These are phyloP conservation scores for Kurtzmaniella natalensis DNA, from an alignment of 1,139 yeast genomes.

Conservation along the genomic window DNA sequence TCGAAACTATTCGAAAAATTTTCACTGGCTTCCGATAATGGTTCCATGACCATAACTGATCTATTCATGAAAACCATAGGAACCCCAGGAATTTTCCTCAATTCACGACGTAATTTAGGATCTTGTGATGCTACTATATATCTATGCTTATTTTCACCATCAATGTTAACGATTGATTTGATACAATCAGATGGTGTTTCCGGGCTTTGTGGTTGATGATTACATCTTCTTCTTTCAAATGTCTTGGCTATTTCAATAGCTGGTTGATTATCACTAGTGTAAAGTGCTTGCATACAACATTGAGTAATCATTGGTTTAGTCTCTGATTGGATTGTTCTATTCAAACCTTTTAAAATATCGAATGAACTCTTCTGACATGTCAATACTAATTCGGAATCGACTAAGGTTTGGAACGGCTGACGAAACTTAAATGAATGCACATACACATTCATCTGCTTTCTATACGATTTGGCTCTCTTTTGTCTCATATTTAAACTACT, in stretches of 20 bases:
- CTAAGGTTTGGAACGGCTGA: slow-evolving; percentile 85
- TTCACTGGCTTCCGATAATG: slow-evolving; percentile 70
- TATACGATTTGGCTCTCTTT: slow-evolving; percentile 89
- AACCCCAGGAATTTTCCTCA: slow-evolving; percentile 80
- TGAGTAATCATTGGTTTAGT: slow-evolving; percentile 94
- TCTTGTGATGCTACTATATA: slow-evolving; percentile 87
- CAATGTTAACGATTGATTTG: slow-evolving; percentile 59
- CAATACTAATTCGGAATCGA: slow-evolving; percentile 74
- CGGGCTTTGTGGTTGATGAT: slow-evolving; percentile 58
- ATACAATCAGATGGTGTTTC: slow-evolving; percentile 74
- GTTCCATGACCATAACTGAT: slow-evolving; percentile 95
- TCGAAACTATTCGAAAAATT: slow-evolving; percentile 55
- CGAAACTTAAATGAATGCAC: slow-evolving; percentile 85
- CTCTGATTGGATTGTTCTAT: slow-evolving; percentile 79
- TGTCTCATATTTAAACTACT: slow-evolving; percentile 75
- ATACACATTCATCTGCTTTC: slow-evolving; percentile 85
- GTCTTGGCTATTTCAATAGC: slow-evolving; percentile 78
- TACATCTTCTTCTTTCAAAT: slow-evolving; percentile 71
- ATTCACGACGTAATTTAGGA: slow-evolving; percentile 56
- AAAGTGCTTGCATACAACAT: slow-evolving; percentile 87
- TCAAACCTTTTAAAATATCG: slow-evolving; percentile 72
- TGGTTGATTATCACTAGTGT: slow-evolving; percentile 60
- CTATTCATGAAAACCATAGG: slow-evolving; percentile 85
- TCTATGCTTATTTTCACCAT: slow-evolving; percentile 82
- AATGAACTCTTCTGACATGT: slow-evolving; percentile 64